Base-by-base conservation (phyloP, 2,329 filamentous ascomycete genomes). In the Beauveria asiatica region DNA sequence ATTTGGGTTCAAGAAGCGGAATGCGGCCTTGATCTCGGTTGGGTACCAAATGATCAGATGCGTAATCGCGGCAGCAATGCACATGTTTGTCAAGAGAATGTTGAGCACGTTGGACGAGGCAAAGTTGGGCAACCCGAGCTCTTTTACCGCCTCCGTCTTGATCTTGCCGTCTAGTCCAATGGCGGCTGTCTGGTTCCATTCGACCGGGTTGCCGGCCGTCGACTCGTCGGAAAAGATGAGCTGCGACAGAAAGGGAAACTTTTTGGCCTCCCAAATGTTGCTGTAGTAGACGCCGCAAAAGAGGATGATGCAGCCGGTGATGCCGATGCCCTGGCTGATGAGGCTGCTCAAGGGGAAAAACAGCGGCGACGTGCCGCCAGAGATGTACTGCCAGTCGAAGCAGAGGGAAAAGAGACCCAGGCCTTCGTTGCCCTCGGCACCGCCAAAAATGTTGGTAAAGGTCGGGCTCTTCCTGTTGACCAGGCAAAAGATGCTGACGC, bases 371-470 rank as follows among this genome's bases (percentile, higher is more conserved):
- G 13, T 1, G 62, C 68, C 61, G 8, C 68, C 70, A 2, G 72
- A 70, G 56, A 78, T 74, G 63, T 78, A 77, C 52, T 75, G 70
- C 76, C 76, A 78, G 63, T 78, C 76, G 11, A 65, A 59, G 54
- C 69, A 75, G 54, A 76, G 62, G 11, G 66, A 69, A 3, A 78
- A 65, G 10, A 77, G 66, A 0, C 76, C 77, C 2, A 78, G 69
- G 4, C 76, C 69, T 44, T 71, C 69, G 61, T 72, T 70, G 49
- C 66, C 67, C 46, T 65, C 65, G 23, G 77, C 69, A n/a, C 78
- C 79, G 4, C 78, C 78, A 62, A 81, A 80, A n/a, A 80, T 66
- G 45, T 77, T 76, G 21, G 77, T 79, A 54, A 80, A 77, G 6
- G 77, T 66, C 1, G 74, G 63, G 57, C 67, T 77, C 44, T 75